Evolutionary conservation across 2,329 filamentous ascomycete genomes (phyloP).

Genomic region (Sporothrix brunneoviolacea): DNA sequence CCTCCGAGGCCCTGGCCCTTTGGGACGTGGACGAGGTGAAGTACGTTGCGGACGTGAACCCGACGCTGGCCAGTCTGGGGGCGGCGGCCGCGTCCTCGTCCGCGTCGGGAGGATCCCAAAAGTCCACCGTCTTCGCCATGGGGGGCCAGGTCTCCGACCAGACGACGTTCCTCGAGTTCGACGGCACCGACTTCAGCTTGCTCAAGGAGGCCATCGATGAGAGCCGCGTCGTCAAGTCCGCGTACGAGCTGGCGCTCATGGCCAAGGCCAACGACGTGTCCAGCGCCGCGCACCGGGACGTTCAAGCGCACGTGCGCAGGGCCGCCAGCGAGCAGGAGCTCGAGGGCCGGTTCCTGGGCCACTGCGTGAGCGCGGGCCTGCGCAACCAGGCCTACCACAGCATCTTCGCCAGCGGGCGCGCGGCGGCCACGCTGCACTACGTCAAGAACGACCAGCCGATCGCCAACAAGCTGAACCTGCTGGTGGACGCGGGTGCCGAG

Average conservation of each 20-base stretch:
- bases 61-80: slow-evolving; percentile 51
- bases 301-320: slow-evolving; percentile 53
- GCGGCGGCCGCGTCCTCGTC: slow-evolving; percentile 33
- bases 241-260: slow-evolving; percentile 67
- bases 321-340: slow-evolving; percentile 76
- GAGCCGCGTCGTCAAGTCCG: slow-evolving; percentile 64
- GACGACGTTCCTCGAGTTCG: slow-evolving; percentile 65
- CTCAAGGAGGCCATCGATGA: slow-evolving; percentile 61
- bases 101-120: too few relatives aligned
- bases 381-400: slow-evolving; percentile 81
- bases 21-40: slow-evolving; percentile 80
- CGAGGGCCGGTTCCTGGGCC: slow-evolving; percentile 71
- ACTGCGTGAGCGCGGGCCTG: slow-evolving; percentile 67
- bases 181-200: slow-evolving; percentile 50
- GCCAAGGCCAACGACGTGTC: slow-evolving; percentile 66
- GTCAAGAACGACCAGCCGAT: slow-evolving; percentile 69
- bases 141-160: slow-evolving; percentile 66
- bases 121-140: slow-evolving; percentile 61
- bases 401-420: slow-evolving; percentile 74
- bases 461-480: slow-evolving; percentile 65
- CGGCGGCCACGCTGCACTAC: slow-evolving; percentile 84
- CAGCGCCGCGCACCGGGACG: slow-evolving; percentile 56
- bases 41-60: slow-evolving; percentile 66
- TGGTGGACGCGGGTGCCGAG: slow-evolving; percentile 79
- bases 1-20: slow-evolving; percentile 63